Evolutionary conservation across 78 protist species (phyloP), one percentile per base, ranked within the genome.

Genomic region (Dictyostelium capitatum): DNA sequence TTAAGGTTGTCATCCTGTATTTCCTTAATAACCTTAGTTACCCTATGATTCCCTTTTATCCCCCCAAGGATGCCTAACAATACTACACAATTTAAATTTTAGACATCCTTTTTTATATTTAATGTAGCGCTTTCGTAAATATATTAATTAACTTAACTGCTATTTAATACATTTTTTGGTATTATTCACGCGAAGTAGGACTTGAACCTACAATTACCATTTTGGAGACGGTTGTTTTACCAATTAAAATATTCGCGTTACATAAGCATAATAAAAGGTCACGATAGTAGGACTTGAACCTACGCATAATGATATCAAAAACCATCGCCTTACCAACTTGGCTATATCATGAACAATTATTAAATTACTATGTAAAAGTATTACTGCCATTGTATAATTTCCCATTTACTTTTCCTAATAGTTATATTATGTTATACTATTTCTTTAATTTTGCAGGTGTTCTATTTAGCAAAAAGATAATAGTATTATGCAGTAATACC

Each of bases 301-400:
- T 43, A 19, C 79, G 79, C 79, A 72, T 72, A 32, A 43, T 41
- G 79, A 72, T 72, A 72, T 72, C 79, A 72, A 72, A 72, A 72
- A 72, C 79, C 79, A 41, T 43, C 53, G 79, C 79, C 79, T 72
- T 72, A 72, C 79, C 79, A 72, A 41, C 79, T 72, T 72, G 79
- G 79, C 79, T 72, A 72, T 72, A 72, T 72, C 79, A n/a, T 15
- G n/a, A 28, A 0, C 6, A 30, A 20, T 8, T n/a, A 6, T 37
- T 37, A 37, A 37, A 1, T 37, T 37, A n/a, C n/a, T n/a, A n/a
- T n/a, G 6, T 37, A 37, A 37, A 37, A 37, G 43, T 37, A 37
- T 37, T 37, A 37, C 43, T 37, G 43, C 43, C 51, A 72, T 41
- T 72, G 19, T 19, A 19, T 72, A 30, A 72, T 72, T 72, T 72